These are phyloP conservation scores for Achaetomium macrosporum DNA, from an alignment of 2,329 filamentous ascomycete species.

Conservation along the genomic window DNA sequence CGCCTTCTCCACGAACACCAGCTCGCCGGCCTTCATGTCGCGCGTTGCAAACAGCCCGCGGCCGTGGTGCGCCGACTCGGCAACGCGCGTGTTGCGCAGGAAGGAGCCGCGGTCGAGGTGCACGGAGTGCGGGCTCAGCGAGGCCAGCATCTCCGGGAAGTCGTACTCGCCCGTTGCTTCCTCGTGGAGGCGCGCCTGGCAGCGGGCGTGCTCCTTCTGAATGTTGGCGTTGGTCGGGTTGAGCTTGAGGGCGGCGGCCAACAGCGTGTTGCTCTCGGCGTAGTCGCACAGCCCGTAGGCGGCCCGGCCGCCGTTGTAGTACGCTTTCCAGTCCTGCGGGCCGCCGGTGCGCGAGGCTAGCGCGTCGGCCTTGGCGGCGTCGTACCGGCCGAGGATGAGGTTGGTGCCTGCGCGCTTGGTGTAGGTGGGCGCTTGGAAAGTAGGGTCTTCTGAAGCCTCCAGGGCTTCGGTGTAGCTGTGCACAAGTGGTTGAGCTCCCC, in stretches of 20 bases:
- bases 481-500: neutral
- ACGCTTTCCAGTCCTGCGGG: constrained; percentile 30
- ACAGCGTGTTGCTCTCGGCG: constrained; percentile 20
- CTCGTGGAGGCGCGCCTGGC: constrained; percentile 25
- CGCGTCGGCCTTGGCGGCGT: constrained; percentile 30
- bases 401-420: constrained; percentile 31
- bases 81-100: constrained; percentile 29
- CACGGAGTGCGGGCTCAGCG: constrained; percentile 16
- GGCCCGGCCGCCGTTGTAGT: constrained; percentile 31
- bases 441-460: constrained; percentile 21
- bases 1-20: constrained; percentile 40
- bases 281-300: constrained; percentile 33
- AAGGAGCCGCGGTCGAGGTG: constrained; percentile 33
- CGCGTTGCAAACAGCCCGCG: constrained; percentile 38
- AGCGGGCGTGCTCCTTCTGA: constrained; percentile 24
- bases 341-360: constrained; percentile 25
- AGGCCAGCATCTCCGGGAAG: constrained; percentile 26
- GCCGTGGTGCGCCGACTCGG: constrained; percentile 32
- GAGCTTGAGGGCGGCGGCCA: constrained; percentile 24
- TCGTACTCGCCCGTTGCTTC: constrained; percentile 28
- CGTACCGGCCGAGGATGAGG: constrained; percentile 31
- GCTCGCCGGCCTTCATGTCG: constrained; percentile 33
- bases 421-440: constrained; percentile 23
- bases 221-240: constrained; percentile 20
- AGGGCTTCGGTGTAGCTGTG: constrained; percentile 32